phyloP scores from a whole-genome alignment of 768 basidiomycete genomes.

The Macrolepiota dolichaula region DNA sequence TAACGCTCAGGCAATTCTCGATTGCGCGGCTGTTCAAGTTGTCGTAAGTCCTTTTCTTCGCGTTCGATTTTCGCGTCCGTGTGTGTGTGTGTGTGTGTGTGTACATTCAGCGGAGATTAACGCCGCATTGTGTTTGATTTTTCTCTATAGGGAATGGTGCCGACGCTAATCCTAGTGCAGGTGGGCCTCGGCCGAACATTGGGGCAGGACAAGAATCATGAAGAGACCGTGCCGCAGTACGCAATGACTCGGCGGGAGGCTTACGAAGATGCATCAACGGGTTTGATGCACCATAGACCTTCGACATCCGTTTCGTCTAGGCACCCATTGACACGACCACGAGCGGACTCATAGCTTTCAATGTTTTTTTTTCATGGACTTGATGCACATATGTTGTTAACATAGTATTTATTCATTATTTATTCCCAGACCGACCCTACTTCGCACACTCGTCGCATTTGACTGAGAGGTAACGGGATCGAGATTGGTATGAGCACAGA shows the following conservation, averaged over 20 bases:
- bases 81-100: too few relatives aligned
- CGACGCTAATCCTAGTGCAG: slow-evolving; percentile 33
- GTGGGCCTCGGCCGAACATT: slow-evolving; percentile 27
- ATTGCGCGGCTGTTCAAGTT: slow-evolving; percentile 26
- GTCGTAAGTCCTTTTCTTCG: slow-evolving; percentile 19
- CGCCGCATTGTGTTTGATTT: not conserved
- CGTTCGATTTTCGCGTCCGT: not conserved
- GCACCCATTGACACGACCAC: not conserved
- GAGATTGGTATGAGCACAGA: not conserved
- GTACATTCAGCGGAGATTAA: not conserved
- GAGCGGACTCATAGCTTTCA: not conserved
- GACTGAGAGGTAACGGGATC: too few relatives aligned
- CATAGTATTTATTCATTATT: not conserved
- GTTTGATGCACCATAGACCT: not conserved
- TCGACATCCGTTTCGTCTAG: not conserved
- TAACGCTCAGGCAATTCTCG: slow-evolving; percentile 13
- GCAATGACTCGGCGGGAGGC: not conserved
- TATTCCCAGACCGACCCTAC: not conserved
- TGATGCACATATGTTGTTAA: too few relatives aligned
- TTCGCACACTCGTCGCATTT: not conserved
- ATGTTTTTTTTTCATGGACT: too few relatives aligned
- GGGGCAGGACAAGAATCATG: not conserved
- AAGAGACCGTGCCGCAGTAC: not conserved
- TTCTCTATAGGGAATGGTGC: slow-evolving; percentile 26
- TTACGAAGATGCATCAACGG: not conserved